Conservation (phyloP, 2,329 filamentous ascomycete species). For the Colletotrichum orbiculare region DNA sequence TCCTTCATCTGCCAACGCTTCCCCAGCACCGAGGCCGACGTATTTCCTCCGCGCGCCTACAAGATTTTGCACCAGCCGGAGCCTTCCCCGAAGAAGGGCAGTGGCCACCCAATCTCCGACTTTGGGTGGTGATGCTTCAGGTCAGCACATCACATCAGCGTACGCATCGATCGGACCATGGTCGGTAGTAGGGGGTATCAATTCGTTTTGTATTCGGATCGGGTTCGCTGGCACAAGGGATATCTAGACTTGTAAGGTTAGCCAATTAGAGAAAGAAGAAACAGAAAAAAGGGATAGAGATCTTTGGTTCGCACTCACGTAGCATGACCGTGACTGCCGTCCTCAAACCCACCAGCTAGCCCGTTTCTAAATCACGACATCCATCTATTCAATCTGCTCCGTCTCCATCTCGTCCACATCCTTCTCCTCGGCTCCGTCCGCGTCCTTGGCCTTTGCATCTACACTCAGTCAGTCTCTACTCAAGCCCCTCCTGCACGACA, state of each 20-base stretch:
- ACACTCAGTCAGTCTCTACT: background rate
- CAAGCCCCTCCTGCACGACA: background rate
- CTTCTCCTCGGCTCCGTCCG: background rate
- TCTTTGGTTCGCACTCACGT: conserved; percentile 9
- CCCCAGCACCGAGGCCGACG: too few species aligned
- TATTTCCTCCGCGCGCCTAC: too few species aligned
- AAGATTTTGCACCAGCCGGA: too few species aligned
- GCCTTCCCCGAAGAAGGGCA: too few species aligned
- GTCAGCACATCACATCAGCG: too few species aligned
- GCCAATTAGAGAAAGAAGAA: background rate
- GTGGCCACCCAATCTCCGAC: too few species aligned
- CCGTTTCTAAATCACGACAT: too few species aligned
- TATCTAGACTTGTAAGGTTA: conserved; percentile 10
- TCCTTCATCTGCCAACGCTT: too few species aligned
- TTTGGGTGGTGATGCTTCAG: too few species aligned
- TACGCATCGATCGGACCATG: background rate
- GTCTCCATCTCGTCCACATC: conserved; percentile 18
- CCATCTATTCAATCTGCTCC: conserved; percentile 17
- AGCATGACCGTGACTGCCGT: conserved; percentile 20
- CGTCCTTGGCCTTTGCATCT: conserved; percentile 11
- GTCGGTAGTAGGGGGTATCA: conserved; percentile 28
- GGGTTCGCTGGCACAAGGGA: background rate
- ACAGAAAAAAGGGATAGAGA: background rate
- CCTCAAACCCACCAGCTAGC: background rate
- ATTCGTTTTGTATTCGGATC: conserved; percentile 26